These are phyloP conservation scores for Notholithocarpus densiflorus DNA, from an alignment of 306 rosid species.

Conservation along the genomic window DNA sequence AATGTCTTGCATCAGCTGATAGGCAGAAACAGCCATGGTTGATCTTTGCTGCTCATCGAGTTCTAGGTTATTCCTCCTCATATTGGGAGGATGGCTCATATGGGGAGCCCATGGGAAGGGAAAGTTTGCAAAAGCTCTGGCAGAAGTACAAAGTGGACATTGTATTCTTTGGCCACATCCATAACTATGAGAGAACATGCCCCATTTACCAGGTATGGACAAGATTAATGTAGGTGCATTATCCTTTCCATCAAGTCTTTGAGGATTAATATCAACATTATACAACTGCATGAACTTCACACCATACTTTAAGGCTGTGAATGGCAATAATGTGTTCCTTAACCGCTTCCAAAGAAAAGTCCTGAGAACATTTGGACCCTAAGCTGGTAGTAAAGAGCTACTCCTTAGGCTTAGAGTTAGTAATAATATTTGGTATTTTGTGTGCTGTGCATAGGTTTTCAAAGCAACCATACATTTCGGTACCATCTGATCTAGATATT, in stretches of 20 bases:
- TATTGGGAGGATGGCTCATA: constrained; percentile 18
- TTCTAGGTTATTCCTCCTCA: constrained; percentile 21
- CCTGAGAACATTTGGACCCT: too few relatives aligned
- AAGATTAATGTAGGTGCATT: neutral
- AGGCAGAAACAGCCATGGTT: constrained; percentile 20
- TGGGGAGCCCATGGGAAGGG: constrained; percentile 36
- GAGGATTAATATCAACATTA: too few relatives aligned
- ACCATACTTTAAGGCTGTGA: too few relatives aligned
- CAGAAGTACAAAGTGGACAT: constrained; percentile 37
- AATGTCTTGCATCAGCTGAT: constrained; percentile 30
- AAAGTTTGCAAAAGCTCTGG: constrained; percentile 27
- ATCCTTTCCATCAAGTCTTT: too few relatives aligned
- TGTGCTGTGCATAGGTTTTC: too few relatives aligned
- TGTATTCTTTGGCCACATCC: constrained; percentile 31
- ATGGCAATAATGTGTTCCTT: too few relatives aligned
- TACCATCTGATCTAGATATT: too few relatives aligned
- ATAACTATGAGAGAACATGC: constrained; percentile 32
- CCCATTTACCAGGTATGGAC: constrained; percentile 22
- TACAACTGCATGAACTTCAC: neutral
- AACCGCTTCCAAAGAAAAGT: too few relatives aligned
- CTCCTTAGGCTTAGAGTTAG: too few relatives aligned
- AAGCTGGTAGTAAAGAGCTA: too few relatives aligned
- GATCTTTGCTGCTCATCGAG: constrained; percentile 17
- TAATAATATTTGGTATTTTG: too few relatives aligned
- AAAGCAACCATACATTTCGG: too few relatives aligned